phyloP scores from a whole-genome alignment of 805 yeast species.

The Candida taoyuanica region DNA sequence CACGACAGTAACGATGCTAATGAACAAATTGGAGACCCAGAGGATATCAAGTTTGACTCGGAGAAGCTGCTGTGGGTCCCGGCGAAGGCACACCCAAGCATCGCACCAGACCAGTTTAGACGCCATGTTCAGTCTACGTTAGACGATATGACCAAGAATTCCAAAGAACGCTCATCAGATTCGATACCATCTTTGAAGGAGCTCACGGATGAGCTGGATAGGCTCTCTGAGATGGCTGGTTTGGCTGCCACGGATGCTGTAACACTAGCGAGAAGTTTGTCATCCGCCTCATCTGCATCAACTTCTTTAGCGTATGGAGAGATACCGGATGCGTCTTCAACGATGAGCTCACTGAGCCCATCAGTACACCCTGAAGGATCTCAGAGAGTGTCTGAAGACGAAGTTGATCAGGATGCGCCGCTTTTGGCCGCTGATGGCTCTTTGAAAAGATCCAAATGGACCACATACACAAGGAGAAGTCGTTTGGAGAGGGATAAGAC shows the following conservation, averaged over 20 bases:
- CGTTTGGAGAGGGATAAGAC: constrained; percentile 14
- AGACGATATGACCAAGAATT: constrained; percentile 23
- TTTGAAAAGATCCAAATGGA: constrained; percentile 44
- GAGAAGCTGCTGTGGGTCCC: constrained; percentile 85
- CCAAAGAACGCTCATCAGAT: constrained; percentile 11
- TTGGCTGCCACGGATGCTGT: constrained; percentile 76
- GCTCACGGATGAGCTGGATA: constrained; percentile 70
- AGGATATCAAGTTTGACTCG: constrained; percentile 18
- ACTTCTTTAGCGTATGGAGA: constrained; percentile 16
- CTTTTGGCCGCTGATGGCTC: constrained; percentile 27
- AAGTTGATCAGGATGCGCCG: constrained; percentile 26
- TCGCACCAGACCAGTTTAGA: constrained; percentile 85
- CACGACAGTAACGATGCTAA: constrained; percentile 25
- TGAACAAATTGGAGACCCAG: background rate
- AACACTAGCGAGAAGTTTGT: constrained; percentile 73
- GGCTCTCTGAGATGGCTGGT: constrained; percentile 71
- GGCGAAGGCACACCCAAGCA: constrained; percentile 87
- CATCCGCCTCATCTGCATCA: constrained; percentile 64
- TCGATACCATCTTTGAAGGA: constrained; percentile 62
- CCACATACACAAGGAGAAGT: constrained; percentile 42
- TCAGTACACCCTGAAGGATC: background rate
- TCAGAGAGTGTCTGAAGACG: constrained; percentile 9
- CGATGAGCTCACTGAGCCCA: background rate
- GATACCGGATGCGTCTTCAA: background rate
- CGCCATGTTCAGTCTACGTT: constrained; percentile 52